Conservation (phyloP, 1,284 basidiomycete genomes). For the Ustilago nuda region DNA sequence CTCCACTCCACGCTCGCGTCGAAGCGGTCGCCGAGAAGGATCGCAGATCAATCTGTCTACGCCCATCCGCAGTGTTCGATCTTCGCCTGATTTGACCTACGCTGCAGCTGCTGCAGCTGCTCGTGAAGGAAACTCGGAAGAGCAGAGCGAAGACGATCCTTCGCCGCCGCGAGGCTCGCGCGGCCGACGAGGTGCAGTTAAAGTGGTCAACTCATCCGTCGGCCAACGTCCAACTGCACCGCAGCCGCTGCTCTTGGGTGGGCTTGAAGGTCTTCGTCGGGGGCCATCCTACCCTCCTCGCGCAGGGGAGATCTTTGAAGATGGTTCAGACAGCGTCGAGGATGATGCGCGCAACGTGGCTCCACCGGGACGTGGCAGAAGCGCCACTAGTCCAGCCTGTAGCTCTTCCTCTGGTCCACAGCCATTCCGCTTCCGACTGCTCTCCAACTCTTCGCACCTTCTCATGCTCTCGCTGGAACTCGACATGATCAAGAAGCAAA, state of each 20-base stretch:
- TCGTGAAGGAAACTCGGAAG: slow-evolving; percentile 6
- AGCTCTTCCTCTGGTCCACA: slow-evolving; percentile 12
- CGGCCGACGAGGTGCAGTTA: slow-evolving; percentile 54
- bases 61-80: slow-evolving; percentile 46
- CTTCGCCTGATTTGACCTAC: slow-evolving; percentile 50
- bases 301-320: slow-evolving; percentile 34
- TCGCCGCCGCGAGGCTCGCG: slow-evolving; percentile 42
- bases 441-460: slow-evolving; percentile 65
- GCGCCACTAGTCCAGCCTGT: slow-evolving; percentile 9
- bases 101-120: slow-evolving; percentile 33
- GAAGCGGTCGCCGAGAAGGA: slow-evolving; percentile 18
- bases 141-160: slow-evolving; percentile 8
- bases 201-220: slow-evolving; percentile 46
- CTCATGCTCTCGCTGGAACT: slow-evolving; percentile 67
- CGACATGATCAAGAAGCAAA: slow-evolving; percentile 67
- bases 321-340: slow-evolving; percentile 4
- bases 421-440: slow-evolving; percentile 51
- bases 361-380: slow-evolving; percentile 18
- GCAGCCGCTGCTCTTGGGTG: slow-evolving; percentile 26
- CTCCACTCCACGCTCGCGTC: slow-evolving; percentile 13
- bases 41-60: slow-evolving; percentile 25
- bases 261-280: slow-evolving; percentile 29
- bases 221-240: slow-evolving; percentile 21
- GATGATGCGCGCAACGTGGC: slow-evolving; percentile 9
- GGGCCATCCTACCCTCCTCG: slow-evolving; percentile 48